These are phyloP conservation scores for Suillus tomentosus DNA, from an alignment of 768 basidiomycete genomes.

Conservation along the genomic window DNA sequence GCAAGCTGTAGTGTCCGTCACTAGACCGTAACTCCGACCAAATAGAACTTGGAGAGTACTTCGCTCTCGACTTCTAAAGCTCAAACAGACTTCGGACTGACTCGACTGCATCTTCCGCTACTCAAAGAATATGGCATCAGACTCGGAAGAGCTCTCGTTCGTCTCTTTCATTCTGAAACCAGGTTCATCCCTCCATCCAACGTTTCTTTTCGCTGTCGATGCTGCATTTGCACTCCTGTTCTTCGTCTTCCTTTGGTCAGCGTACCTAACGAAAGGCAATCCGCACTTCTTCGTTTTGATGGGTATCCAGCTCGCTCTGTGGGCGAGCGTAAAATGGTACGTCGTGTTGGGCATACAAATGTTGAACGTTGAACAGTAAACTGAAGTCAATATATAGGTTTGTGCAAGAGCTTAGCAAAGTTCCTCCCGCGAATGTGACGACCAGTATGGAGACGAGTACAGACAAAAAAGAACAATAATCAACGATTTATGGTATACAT, in stretches of 20 bases:
- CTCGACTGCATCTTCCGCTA: background rate
- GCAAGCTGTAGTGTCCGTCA: too few species aligned
- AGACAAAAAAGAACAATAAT: slow-evolving; percentile 29
- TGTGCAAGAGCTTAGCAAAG: slow-evolving; percentile 58
- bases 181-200: slow-evolving; percentile 75
- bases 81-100: background rate
- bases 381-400: slow-evolving; percentile 48
- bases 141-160: slow-evolving; percentile 32
- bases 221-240: slow-evolving; percentile 59
- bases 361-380: background rate
- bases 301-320: slow-evolving; percentile 64
- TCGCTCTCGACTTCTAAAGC: background rate
- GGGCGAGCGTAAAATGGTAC: slow-evolving; percentile 83
- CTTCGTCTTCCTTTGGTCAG: slow-evolving; percentile 57
- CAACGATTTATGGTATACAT: slow-evolving; percentile 12
- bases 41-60: background rate
- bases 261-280: slow-evolving; percentile 63
- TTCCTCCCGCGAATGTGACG: slow-evolving; percentile 23
- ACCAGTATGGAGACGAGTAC: slow-evolving; percentile 11
- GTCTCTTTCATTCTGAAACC: slow-evolving; percentile 65
- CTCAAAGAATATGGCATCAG: slow-evolving; percentile 12
- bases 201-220: slow-evolving; percentile 66
- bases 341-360: slow-evolving; percentile 20
- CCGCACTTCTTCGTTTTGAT: slow-evolving; percentile 69
- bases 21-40: too few species aligned